Base-by-base conservation (phyloP, 805 yeast genomes). In the Candida xyloterini region DNA sequence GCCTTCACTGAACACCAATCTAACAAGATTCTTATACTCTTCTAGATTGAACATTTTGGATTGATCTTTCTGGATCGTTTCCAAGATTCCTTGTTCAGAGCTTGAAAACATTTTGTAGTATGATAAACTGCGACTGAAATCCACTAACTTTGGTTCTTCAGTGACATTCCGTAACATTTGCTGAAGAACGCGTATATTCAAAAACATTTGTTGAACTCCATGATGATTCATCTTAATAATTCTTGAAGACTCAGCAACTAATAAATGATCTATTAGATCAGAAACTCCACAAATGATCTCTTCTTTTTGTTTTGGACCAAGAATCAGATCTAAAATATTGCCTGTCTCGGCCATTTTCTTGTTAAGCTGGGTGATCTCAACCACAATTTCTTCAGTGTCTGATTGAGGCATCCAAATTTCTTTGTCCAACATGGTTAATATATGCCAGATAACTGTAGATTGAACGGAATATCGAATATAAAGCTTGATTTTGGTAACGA, bases 161-260 rank as follows among this genome's bases (percentile, higher is more conserved):
- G 76, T 70, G 24, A 82, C 69, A 43, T 75, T 77, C 43, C 84
- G 70, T 40, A 84, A 68, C 73, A 79, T 75, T 56, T 83, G 90
- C 60, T 81, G 88, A 30, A 83, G 60, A 1, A 83, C 79, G 37
- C 78, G 67, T 15, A 84, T 76, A 55, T 83, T 83, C 49, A 78
- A 66, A 43, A 76, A 63, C 44, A 84, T 63, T 48, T 76, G 73
- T 49, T 74, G 72, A 40, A 81, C 67, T 24, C 91, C 90, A 44
- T 73, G 70, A 14, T 63, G 62, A 56, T 80, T 81, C 51, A 81
- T 65, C 33, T 66, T 69, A 15, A 59, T 58, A 7, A 84, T 66
- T 38, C 72, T 60, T 18, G 65, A 64, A 4, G 84, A 73, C 15
- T 79, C 82, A 23, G 58, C 59, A 5, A 84, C 72, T 33, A 79